Evolutionary conservation across 108 stramenopile species (phyloP).

Genomic region (Cylindrotheca closterium): DNA sequence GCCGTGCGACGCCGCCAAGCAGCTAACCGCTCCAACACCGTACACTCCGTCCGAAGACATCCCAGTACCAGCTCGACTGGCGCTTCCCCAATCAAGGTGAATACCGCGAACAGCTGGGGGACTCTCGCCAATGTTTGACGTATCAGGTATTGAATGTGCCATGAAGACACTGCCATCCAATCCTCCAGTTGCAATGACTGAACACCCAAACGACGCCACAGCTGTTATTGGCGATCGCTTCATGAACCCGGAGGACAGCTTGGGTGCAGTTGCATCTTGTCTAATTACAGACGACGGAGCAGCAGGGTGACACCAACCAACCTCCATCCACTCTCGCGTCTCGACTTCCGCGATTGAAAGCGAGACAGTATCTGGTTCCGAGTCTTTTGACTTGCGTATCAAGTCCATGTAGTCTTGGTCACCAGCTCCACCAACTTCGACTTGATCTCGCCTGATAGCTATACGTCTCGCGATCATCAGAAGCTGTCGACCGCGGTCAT

Average conservation of each 20-base stretch:
- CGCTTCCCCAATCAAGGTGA: constrained; percentile 80
- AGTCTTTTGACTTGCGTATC: constrained; percentile 30
- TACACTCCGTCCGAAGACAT: constrained; percentile 55
- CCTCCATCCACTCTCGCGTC: constrained; percentile 43
- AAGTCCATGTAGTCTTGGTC: constrained; percentile 50
- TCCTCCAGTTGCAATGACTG: constrained; percentile 76
- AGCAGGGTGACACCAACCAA: constrained; percentile 72
- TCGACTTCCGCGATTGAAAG: not conserved
- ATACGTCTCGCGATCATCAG: constrained; percentile 75
- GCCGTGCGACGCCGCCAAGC: constrained; percentile 65
- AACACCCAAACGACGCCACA: constrained; percentile 72
- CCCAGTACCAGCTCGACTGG: constrained; percentile 42
- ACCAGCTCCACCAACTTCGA: constrained; percentile 32
- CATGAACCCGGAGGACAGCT: constrained; percentile 24
- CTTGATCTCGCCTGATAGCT: constrained; percentile 68
- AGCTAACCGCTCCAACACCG: constrained; percentile 78
- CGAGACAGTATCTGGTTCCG: constrained; percentile 1
- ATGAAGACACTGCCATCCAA: constrained; percentile 85
- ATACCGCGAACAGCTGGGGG: constrained; percentile 51
- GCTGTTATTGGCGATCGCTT: constrained; percentile 75
- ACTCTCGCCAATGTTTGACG: constrained; percentile 13
- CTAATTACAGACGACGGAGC: constrained; percentile 22
- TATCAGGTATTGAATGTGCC: constrained; percentile 53
- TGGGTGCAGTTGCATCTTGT: not conserved
- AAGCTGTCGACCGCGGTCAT: constrained; percentile 72